These are phyloP conservation scores for Cymbopogon citratus DNA, from an alignment of 176 grass and related monocot genomes.

Conservation along the genomic window DNA sequence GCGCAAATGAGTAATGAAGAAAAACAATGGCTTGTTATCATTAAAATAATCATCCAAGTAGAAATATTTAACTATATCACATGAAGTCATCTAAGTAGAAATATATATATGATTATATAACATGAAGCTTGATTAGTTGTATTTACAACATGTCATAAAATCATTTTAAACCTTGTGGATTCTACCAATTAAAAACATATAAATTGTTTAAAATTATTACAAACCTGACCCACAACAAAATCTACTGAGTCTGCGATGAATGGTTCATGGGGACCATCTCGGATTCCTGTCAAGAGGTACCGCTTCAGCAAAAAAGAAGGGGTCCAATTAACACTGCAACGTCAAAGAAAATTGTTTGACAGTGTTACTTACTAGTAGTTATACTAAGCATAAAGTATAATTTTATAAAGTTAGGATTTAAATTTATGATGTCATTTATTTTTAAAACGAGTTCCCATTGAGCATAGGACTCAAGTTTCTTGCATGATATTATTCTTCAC, in stretches of 20 bases:
- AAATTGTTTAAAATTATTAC: background rate
- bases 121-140: background rate
- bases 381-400: background rate
- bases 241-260: slow-evolving; percentile 98
- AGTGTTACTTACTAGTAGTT: slow-evolving; percentile 1
- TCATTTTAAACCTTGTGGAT: background rate
- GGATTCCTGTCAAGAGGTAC: slow-evolving; percentile 90
- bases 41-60: background rate
- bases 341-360: slow-evolving; percentile 27
- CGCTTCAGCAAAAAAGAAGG: slow-evolving; percentile 98
- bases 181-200: background rate
- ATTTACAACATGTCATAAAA: slow-evolving; percentile 1
- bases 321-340: slow-evolving; percentile 91
- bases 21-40: background rate
- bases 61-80: background rate
- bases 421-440: background rate
- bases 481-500: background rate
- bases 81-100: slow-evolving; percentile 1
- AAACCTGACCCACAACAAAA: slow-evolving; percentile 90
- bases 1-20: background rate
- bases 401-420: background rate
- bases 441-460: background rate
- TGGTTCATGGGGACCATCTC: slow-evolving; percentile 87
- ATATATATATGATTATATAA: background rate
- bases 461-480: background rate